Evolutionary conservation across 2,329 filamentous ascomycete genomes (phyloP), one percentile per base, ranked within the genome.

Genomic region (Fusarium cicatricum): DNA sequence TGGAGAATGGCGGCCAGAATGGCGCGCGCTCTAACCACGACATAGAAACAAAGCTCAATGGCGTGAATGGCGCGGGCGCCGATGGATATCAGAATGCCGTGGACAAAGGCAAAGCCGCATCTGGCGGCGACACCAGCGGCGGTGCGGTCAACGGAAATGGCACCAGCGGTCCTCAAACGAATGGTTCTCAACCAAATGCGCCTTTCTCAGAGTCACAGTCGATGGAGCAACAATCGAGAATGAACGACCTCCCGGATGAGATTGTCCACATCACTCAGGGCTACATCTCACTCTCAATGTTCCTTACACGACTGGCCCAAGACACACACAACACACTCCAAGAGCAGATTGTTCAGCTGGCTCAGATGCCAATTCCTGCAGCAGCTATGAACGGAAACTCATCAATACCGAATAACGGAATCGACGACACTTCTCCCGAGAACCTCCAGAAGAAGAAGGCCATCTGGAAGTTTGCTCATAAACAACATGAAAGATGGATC

Each of bases 401-500:
- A 5, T 60, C 66, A 11, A 62, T 68, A 37, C 60, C 64, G 9
- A 63, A 65, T 23, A 67, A 62, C 43, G 72, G 76, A 28, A 65
- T 70, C 3, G 83, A 87, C 49, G 87, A 90, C 67, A 80, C 76
- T 16, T 88, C 86, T 2, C 71, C 74, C 33, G 86, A 88, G 56
- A 94, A 91, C 69, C 69, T 90, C 11, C 80, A 83, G 28, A 97
- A 96, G 77, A 97, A 97, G 75, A 77, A 85, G 23, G 76, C 81
- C 31, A 74, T 97, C 47, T 75, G 97, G 55, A 85, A 90, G 37
- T 96, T 95, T 76, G 87, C 90, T 9, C 89, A 94, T 71, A 84
- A 87, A 17, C 86, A 90, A 69, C 89, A 97, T 70, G 87, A 89
- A 26, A 92, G 91, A 77, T 98, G 96, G 81, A 91, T 96, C 72